These are phyloP conservation scores for Phytopythium kandeliae DNA, from an alignment of 352 stramenopile species.

Conservation along the genomic window DNA sequence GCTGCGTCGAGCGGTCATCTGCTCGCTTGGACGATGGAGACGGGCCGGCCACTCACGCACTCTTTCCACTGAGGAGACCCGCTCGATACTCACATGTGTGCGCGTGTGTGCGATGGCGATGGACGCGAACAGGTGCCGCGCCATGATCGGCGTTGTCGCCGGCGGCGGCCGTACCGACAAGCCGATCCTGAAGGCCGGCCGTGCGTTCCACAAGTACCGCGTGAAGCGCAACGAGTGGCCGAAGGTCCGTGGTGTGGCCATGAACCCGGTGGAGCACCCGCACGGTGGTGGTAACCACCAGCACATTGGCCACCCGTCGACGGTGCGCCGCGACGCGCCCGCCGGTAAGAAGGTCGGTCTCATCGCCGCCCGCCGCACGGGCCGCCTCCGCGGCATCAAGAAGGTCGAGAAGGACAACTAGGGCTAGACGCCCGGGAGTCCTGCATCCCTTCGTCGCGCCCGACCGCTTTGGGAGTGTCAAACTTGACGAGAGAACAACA, in stretches of 20 bases:
- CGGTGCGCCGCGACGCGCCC: conserved; percentile 90
- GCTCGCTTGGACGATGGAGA: conserved; percentile 2
- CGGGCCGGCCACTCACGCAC: not conserved
- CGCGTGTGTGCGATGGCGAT: conserved; percentile 8
- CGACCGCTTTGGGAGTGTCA: conserved; percentile 29
- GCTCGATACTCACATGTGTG: too few relatives aligned
- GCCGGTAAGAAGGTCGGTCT: conserved; percentile 99
- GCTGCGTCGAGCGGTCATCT: conserved; percentile 10
- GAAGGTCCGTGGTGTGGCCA: conserved; percentile 98
- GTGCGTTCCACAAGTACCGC: conserved; percentile 98
- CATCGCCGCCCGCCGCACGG: conserved; percentile 96
- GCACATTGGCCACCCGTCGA: conserved; percentile 99
- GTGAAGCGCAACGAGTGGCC: conserved; percentile 99
- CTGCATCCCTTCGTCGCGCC: conserved; percentile 9
- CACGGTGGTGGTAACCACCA: conserved; percentile 99
- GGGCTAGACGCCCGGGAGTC: conserved; percentile 22
- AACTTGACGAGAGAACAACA: conserved; percentile 17
- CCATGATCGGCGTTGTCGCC: conserved; percentile 96
- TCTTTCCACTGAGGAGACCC: too few relatives aligned
- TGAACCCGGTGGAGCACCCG: conserved; percentile 99
- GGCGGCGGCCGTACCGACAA: conserved; percentile 99
- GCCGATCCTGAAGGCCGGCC: conserved; percentile 97
- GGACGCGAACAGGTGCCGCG: conserved; percentile 83
- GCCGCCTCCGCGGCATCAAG: conserved; percentile 97
- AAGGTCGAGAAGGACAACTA: conserved; percentile 93